Evolutionary conservation across 2,329 filamentous ascomycete species (phyloP), one percentile per base, ranked within the genome.

Genomic region (Xenosphaeropsis pyriputrescens): DNA sequence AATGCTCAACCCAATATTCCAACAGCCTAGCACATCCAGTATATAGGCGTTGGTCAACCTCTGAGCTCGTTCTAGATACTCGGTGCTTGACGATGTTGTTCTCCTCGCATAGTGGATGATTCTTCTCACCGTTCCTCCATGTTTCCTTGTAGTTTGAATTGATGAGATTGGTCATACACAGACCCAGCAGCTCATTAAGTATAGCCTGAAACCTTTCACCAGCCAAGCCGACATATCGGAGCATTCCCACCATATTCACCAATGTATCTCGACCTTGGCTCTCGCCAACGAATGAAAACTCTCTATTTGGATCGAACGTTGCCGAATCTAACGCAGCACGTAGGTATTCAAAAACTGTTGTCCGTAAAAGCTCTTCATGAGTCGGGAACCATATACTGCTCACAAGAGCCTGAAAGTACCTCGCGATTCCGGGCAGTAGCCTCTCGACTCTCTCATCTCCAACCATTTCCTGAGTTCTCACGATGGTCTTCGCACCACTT

Each of bases 131-230:
- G 22, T 26, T 26, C 22, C 8, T 26, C 22, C 22, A 26, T 26
- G 22, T 26, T 9, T 26, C 22, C 22, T 26, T 26, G 12, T 26
- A 26, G 22, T 26, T 26, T 5, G 22, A 26, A 26, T 26, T 26
- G 4, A 26, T 26, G 8, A 26, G 22, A 6, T 26, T 26, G 22
- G 22, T 26, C 22, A 26, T 26, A 26, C 22, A 26, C 8, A 26
- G 12, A 26, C 22, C 69, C 65, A 85, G 77, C 18, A 80, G 67
- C 53, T 80, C 75, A 13, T 79, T 82, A 49, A 85, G 79, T 29
- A 81, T 63, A 19, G 79, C 68, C 50, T 85, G 77, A 37, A 82
- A 81, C 35, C 62, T 65, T 48, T 82, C 75, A 18, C 78, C 79
- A 1, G 75, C 75, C 14, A 86, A 59, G 0, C 81, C 82, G 16